Evolutionary conservation across 2,329 filamentous ascomycete species (phyloP), one percentile per base, ranked within the genome.

Genomic region (Pseudopyricularia cyperi): DNA sequence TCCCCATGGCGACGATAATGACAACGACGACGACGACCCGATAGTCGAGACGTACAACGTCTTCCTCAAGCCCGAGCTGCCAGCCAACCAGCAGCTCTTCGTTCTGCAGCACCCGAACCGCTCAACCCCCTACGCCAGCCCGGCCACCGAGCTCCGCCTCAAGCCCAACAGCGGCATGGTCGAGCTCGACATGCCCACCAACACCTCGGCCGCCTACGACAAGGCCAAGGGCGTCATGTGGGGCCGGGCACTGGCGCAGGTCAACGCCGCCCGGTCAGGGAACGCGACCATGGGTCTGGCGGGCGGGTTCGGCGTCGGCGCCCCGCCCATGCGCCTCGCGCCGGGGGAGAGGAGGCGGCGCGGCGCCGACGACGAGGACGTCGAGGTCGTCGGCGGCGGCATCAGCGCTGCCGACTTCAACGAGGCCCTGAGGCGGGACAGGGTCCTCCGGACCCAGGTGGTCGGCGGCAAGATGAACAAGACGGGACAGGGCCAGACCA

Each of bases 81-180:
- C 81, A 4, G 65, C 68, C 15, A 72, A 74, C 60, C 81, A 80
- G 54, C 77, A 83, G 58, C 79, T 89, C 54, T 84, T 91, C 60
- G 79, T 97, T 56, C 79, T 98, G 46, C 90, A 97, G 71, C 94
- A 95, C 66, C 85, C 90, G 26, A 90, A 90, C 68, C 85, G 87
- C 56, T 74, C 75, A 37, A 73, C 80, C 53, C 73, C 78, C 39
- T 76, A 83, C 56, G 63, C 68, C 11, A 61, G 68, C 47, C 66
- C 63, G 51, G 59, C 65, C 51, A 72, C 79, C 15, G 81, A 85
- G 60, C 73, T 97, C 61, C 88, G 91, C 58, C 72, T 95, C 65
- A 98, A 97, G 71, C 78, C 83, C 14, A 71, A 77, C 53, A 80
- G 87, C 0, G 90, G 90, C 52, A 87, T 96, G 70, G 74, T 96